Evolutionary conservation across 2,329 filamentous ascomycete species (phyloP).

Genomic region (Pseudocercospora musae): DNA sequence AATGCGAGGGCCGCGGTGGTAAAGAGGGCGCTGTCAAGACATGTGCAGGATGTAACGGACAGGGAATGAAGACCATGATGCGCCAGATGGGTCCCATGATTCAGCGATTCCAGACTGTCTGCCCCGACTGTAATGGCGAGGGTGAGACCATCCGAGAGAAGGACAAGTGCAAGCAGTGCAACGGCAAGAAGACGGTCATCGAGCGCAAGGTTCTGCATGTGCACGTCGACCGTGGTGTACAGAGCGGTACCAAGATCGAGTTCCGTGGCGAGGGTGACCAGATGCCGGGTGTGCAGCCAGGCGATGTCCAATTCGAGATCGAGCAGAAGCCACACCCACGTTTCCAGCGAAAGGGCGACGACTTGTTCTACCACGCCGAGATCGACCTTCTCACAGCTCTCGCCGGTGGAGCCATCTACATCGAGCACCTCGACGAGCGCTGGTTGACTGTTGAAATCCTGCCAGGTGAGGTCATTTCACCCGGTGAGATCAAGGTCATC

Average conservation of each 20-base stretch:
- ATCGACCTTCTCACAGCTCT: conserved; percentile 94
- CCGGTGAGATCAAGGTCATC: conserved; percentile 87
- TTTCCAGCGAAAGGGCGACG: conserved; percentile 94
- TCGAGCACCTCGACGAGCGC: conserved; percentile 95
- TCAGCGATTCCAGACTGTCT: conserved; percentile 98
- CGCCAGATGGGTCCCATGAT: conserved; percentile 99
- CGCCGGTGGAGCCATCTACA: conserved; percentile 82
- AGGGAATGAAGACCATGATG: conserved; percentile 99
- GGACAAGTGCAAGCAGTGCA: conserved; percentile 95
- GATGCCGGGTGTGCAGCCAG: conserved; percentile 84
- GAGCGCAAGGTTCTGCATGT: conserved; percentile 98
- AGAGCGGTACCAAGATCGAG: conserved; percentile 91
- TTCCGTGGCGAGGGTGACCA: conserved; percentile 97
- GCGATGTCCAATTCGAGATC: conserved; percentile 97
- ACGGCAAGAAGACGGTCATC: conserved; percentile 95
- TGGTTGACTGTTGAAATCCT: conserved; percentile 93
- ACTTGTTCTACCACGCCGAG: conserved; percentile 90
- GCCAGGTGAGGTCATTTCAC: conserved; percentile 90
- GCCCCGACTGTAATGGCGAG: conserved; percentile 96
- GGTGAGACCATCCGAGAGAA: conserved; percentile 95
- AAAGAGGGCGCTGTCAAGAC: conserved; percentile 98
- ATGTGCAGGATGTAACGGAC: conserved; percentile 84
- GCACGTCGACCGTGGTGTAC: conserved; percentile 91
- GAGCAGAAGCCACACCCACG: conserved; percentile 97
- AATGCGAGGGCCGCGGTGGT: conserved; percentile 89